These are phyloP conservation scores for Pisolithus thermaeus DNA, from an alignment of 1,284 basidiomycete species.

Conservation along the genomic window DNA sequence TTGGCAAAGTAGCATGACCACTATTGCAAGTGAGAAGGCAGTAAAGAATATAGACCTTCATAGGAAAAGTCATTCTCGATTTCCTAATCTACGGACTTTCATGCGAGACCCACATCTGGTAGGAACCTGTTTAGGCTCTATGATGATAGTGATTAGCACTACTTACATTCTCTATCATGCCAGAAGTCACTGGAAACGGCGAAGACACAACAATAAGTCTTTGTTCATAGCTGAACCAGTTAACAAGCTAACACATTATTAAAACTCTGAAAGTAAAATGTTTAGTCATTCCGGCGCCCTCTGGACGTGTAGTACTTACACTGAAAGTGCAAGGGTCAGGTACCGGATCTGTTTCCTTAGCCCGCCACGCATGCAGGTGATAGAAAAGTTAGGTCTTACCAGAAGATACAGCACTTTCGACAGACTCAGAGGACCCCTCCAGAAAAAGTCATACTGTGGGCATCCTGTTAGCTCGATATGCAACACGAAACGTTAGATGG, in stretches of 20 bases:
- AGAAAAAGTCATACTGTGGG: slow-evolving; percentile 5
- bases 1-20: slow-evolving; percentile 6
- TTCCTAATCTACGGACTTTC: too few relatives aligned
- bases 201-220: too few relatives aligned
- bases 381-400: not conserved
- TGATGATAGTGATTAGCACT: too few relatives aligned
- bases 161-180: too few relatives aligned
- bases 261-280: not conserved
- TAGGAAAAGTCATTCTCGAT: too few relatives aligned
- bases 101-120: too few relatives aligned
- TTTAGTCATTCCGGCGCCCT: too few relatives aligned
- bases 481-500: not conserved
- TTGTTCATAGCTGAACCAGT: too few relatives aligned
- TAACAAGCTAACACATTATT: not conserved
- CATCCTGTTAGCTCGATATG: not conserved
- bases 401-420: slow-evolving; percentile 8
- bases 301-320: not conserved
- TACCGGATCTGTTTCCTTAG: slow-evolving; percentile 7
- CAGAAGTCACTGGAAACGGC: too few relatives aligned
- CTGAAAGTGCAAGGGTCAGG: not conserved
- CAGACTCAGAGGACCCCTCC: not conserved
- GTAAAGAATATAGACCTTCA: not conserved
- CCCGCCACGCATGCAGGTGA: too few relatives aligned
- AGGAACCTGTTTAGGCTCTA: too few relatives aligned
- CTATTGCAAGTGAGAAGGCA: not conserved